Percentiles rank a stretch among this genome's conserved stretches.
phyloP scores from a whole-genome alignment of 768 basidiomycete genomes.

The Suillus hirtellus region DNA sequence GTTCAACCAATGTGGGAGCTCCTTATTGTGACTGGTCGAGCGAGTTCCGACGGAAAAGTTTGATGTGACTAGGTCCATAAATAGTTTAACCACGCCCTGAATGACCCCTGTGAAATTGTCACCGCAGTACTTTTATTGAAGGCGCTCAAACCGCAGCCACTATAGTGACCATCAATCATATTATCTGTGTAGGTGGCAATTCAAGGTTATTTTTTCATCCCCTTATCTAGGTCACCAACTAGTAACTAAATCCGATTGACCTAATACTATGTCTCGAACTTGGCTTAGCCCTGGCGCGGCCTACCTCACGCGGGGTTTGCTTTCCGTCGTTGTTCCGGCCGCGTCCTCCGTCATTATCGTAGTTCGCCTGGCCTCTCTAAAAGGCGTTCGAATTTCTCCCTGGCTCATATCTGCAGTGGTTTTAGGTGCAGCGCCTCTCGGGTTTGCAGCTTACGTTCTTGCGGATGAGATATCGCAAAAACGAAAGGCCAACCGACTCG shows the following conservation, averaged over 20 bases:
- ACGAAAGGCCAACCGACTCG: slow-evolving; percentile 22
- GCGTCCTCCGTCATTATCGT: slow-evolving; percentile 17
- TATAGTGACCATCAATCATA: no score
- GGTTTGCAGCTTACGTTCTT: slow-evolving; percentile 8
- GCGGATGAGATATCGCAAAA: slow-evolving; percentile 13
- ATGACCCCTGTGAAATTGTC: no score
- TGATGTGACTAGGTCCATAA: no score
- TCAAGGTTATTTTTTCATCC: no score
- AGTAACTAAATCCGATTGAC: not conserved
- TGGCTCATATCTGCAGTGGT: slow-evolving; percentile 13
- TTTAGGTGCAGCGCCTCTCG: slow-evolving; percentile 6
- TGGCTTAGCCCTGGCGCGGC: slow-evolving; percentile 24
- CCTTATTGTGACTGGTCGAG: no score
- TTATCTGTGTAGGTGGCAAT: no score
- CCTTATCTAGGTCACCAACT: not conserved
- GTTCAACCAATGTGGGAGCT: no score
- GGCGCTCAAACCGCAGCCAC: no score
- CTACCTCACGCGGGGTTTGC: slow-evolving; percentile 18
- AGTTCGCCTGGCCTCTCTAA: slow-evolving; percentile 12
- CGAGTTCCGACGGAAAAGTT: no score
- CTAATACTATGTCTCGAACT: not conserved
- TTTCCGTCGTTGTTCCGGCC: slow-evolving; percentile 19
- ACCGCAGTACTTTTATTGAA: no score
- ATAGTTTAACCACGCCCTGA: no score
- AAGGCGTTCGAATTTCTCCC: slow-evolving; percentile 16